Evolutionary conservation across 2,329 filamentous ascomycete genomes (phyloP).

Genomic region (Thermoascus crustaceus): DNA sequence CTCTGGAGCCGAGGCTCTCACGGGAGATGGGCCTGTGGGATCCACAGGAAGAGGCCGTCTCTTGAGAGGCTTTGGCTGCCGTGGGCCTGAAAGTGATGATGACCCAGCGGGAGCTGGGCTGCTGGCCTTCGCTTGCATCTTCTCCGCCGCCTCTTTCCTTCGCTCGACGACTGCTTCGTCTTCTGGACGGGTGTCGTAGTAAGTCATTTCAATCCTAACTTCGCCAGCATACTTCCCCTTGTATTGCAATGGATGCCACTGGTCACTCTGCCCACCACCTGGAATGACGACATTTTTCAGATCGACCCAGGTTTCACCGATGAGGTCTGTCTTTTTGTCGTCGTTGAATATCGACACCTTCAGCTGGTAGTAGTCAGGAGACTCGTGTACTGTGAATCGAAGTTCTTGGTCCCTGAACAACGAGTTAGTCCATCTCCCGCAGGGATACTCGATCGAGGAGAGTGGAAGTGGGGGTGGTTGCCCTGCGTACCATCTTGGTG

Average conservation of each 20-base stretch:
- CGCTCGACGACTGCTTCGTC: slow-evolving; percentile 58
- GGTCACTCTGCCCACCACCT: slow-evolving; percentile 86
- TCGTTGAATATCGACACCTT: slow-evolving; percentile 97
- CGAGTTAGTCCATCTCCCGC: slow-evolving; percentile 7
- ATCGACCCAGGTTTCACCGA: slow-evolving; percentile 87
- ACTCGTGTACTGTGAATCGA: slow-evolving; percentile 92
- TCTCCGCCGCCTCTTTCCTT: slow-evolving; percentile 38
- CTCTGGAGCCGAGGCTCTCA: slow-evolving; percentile 38
- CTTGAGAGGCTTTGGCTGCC: slow-evolving; percentile 60
- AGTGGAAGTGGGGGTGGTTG: neutral
- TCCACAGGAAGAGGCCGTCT: slow-evolving; percentile 76
- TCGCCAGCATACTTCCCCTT: slow-evolving; percentile 95
- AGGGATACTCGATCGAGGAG: too few species aligned
- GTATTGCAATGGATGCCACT: slow-evolving; percentile 82
- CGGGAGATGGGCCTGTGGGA: slow-evolving; percentile 49
- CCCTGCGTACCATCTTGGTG: slow-evolving; percentile 72
- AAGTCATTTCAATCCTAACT: slow-evolving; percentile 89
- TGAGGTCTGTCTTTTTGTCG: slow-evolving; percentile 94
- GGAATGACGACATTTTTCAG: slow-evolving; percentile 70
- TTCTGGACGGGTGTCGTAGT: slow-evolving; percentile 83
- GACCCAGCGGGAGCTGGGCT: slow-evolving; percentile 11
- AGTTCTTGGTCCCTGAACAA: slow-evolving; percentile 87
- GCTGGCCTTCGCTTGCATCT: slow-evolving; percentile 22
- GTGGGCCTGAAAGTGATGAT: slow-evolving; percentile 36
- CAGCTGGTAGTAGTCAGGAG: slow-evolving; percentile 88